phyloP scores from a whole-genome alignment of 75 land plant genomes.

The Cunninghamia lanceolata region DNA sequence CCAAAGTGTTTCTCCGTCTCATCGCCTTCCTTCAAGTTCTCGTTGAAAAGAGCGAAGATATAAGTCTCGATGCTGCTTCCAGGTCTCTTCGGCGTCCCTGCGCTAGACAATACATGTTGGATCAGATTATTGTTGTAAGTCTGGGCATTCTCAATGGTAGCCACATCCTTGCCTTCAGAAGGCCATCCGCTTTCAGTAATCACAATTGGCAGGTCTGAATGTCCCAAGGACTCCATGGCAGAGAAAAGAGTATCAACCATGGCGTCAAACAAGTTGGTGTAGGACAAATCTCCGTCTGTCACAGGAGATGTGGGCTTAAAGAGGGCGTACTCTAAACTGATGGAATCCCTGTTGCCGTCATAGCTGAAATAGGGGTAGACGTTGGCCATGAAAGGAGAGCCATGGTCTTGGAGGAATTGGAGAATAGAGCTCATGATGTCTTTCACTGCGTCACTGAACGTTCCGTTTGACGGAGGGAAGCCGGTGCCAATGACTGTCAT shows the following conservation, averaged over 20 bases:
- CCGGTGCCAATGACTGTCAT: conserved; percentile 3
- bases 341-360: neutral
- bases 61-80: conserved; percentile 31
- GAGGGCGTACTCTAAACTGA: conserved; percentile 22
- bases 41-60: conserved; percentile 56
- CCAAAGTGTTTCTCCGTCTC: conserved; percentile 26
- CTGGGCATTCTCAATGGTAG: conserved; percentile 33
- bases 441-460: conserved; percentile 7
- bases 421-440: conserved; percentile 13
- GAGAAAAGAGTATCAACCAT: conserved; percentile 35
- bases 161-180: conserved; percentile 19
- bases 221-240: conserved; percentile 31
- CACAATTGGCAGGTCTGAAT: conserved; percentile 15
- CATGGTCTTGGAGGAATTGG: conserved; percentile 13
- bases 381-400: conserved; percentile 40
- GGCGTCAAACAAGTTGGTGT: conserved; percentile 43
- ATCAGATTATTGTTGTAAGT: conserved; percentile 37
- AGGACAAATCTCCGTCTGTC: conserved; percentile 9
- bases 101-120: conserved; percentile 13
- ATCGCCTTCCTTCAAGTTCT: conserved; percentile 36
- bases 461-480: conserved; percentile 37
- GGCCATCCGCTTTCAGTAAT: conserved; percentile 62
- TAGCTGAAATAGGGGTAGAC: conserved; percentile 43
- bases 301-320: conserved; percentile 11
- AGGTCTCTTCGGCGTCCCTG: conserved; percentile 47